A percentile compares a stretch with the other conserved stretches of the same genome.
phyloP scores from a whole-genome alignment of 257 asterid genomes.

The Capsicum pubescens region DNA sequence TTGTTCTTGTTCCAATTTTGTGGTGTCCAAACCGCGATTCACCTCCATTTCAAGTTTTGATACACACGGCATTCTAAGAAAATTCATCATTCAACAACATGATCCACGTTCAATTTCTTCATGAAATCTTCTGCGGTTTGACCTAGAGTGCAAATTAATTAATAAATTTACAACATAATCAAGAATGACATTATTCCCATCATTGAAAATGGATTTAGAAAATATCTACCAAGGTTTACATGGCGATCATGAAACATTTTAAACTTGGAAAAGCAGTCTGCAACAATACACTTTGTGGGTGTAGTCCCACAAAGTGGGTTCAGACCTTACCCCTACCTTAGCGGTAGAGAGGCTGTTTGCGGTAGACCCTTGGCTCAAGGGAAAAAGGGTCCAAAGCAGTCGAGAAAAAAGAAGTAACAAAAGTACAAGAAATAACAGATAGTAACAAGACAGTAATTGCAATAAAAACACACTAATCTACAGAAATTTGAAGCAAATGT shows the following conservation, averaged over 20 bases:
- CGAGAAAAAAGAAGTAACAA: too few relatives aligned
- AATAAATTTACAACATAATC: not conserved
- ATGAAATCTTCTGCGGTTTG: not conserved
- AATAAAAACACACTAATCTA: not conserved
- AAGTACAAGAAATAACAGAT: too few relatives aligned
- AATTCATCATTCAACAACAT: not conserved
- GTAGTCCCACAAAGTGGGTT: too few relatives aligned
- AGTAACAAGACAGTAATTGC: too few relatives aligned
- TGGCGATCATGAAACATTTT: not conserved
- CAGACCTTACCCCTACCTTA: too few relatives aligned
- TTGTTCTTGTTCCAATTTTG: not conserved
- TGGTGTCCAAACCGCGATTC: not conserved
- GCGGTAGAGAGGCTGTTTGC: too few relatives aligned
- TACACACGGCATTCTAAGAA: not conserved
- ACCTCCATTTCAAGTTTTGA: not conserved
- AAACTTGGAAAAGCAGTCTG: not conserved
- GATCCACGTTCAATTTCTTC: not conserved
- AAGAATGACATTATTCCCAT: not conserved
- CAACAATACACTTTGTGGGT: too few relatives aligned
- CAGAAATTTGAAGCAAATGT: not conserved
- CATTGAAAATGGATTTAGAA: not conserved
- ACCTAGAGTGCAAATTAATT: not conserved
- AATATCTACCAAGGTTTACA: not conserved
- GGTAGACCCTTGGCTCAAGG: too few relatives aligned
- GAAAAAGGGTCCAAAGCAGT: too few relatives aligned